Evolutionary conservation across 345 rosid genomes (phyloP).

Genomic region (Lepidium didymum): DNA sequence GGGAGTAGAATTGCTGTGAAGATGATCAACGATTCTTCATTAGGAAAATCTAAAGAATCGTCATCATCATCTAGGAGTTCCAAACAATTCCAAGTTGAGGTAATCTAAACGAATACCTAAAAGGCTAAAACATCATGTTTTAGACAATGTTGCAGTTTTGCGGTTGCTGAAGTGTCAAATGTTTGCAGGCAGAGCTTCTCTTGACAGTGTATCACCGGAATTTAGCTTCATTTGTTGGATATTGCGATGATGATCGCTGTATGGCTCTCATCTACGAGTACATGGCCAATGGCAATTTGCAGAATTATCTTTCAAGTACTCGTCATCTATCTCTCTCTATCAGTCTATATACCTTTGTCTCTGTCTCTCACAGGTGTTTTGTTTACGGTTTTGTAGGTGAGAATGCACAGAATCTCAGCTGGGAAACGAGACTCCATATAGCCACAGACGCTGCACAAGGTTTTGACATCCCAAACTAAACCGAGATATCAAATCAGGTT

Average conservation of each 20-base stretch:
- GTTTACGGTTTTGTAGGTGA: constrained; percentile 17
- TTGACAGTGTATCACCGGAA: constrained; percentile 42
- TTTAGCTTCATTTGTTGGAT: constrained; percentile 37
- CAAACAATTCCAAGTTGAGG: constrained; percentile 40
- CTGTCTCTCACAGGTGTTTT: background rate
- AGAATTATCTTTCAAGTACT: constrained; percentile 23
- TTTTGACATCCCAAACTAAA: background rate
- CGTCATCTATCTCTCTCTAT: background rate
- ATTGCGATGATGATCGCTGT: constrained; percentile 31
- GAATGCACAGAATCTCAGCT: constrained; percentile 20
- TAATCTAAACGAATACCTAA: background rate
- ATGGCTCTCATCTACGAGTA: constrained; percentile 42
- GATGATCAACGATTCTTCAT: constrained; percentile 30
- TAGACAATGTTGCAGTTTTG: background rate
- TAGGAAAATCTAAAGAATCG: background rate
- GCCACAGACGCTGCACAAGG: constrained; percentile 52
- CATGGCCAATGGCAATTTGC: constrained; percentile 40
- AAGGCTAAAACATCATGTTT: background rate
- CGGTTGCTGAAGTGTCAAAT: background rate
- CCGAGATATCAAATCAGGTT: background rate
- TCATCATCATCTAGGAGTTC: constrained; percentile 18
- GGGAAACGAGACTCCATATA: constrained; percentile 47
- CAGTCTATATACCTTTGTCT: too few species aligned
- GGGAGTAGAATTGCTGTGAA: constrained; percentile 39
- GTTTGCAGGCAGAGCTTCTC: constrained; percentile 36